These are phyloP conservation scores for Aspergillus floridensis DNA, from an alignment of 2,329 filamentous ascomycete genomes.

Conservation along the genomic window DNA sequence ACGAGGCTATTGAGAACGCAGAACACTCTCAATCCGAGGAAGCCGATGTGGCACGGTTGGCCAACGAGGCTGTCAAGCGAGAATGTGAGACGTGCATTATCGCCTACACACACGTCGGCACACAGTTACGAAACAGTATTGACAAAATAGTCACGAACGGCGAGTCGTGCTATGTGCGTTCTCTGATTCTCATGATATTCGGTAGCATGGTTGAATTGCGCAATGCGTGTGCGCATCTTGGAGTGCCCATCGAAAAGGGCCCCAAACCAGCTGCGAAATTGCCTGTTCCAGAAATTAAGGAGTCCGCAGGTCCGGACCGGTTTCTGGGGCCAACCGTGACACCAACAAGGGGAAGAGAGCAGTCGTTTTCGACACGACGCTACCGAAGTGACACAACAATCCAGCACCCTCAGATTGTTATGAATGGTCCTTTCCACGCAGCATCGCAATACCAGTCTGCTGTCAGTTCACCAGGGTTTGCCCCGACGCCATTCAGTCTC, in stretches of 20 bases:
- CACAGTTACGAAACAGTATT: conserved; percentile 49
- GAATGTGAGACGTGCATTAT: conserved; percentile 51
- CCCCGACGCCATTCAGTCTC: conserved; percentile 33
- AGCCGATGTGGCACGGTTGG: conserved; percentile 43
- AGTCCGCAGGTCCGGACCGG: conserved; percentile 27
- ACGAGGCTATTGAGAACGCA: conserved; percentile 52
- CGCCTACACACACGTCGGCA: conserved; percentile 50
- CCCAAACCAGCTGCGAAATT: conserved; percentile 29
- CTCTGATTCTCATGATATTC: conserved; percentile 58
- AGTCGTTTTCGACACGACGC: conserved; percentile 43
- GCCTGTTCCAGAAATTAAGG: conserved; percentile 31
- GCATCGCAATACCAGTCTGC: conserved; percentile 28
- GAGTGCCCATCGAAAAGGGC: conserved; percentile 38
- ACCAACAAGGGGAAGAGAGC: conserved; percentile 47
- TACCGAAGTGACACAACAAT: conserved; percentile 53
- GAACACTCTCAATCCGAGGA: conserved; percentile 52
- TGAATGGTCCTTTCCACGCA: conserved; percentile 31
- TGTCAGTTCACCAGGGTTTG: conserved; percentile 31
- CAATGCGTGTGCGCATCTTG: conserved; percentile 56
- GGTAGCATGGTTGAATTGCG: conserved; percentile 58
- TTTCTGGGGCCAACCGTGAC: conserved; percentile 36
- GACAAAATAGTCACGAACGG: conserved; percentile 54
- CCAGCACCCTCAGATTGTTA: conserved; percentile 41
- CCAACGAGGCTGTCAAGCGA: conserved; percentile 43
- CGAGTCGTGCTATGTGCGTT: conserved; percentile 58